These are phyloP conservation scores for Leptographium flavum DNA, from an alignment of 2,329 filamentous ascomycete genomes.

Conservation along the genomic window DNA sequence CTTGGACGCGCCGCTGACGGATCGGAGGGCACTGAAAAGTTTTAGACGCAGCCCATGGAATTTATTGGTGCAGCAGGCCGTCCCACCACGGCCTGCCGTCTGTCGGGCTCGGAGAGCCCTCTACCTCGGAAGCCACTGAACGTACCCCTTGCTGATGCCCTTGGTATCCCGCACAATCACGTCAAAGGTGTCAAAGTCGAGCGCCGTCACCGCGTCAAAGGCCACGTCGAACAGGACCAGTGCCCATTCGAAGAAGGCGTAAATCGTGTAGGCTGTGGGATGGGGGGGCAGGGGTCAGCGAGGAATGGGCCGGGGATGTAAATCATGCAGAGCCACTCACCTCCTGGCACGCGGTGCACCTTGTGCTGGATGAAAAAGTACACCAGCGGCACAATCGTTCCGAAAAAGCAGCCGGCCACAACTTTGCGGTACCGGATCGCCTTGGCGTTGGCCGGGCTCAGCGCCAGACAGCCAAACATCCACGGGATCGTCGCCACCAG, in stretches of 20 bases:
- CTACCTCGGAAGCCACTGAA: constrained; percentile 88
- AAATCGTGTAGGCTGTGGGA: constrained; percentile 78
- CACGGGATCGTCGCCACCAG: constrained; percentile 87
- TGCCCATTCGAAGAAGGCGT: constrained; percentile 96
- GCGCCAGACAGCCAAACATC: constrained; percentile 77
- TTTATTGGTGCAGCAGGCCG: not conserved
- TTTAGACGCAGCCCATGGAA: constrained; percentile 23
- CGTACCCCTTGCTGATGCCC: constrained; percentile 94
- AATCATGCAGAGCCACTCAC: too few relatives aligned
- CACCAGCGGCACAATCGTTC: constrained; percentile 73
- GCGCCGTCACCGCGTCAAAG: constrained; percentile 86
- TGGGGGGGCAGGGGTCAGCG: too few relatives aligned
- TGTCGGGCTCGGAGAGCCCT: not conserved
- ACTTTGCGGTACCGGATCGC: constrained; percentile 84
- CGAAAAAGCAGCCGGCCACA: constrained; percentile 73
- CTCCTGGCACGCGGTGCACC: constrained; percentile 83
- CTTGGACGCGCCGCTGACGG: constrained; percentile 28
- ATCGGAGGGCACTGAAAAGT: constrained; percentile 29
- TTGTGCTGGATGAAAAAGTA: constrained; percentile 99
- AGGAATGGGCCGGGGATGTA: not conserved
- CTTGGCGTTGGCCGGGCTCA: constrained; percentile 71
- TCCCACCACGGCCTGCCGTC: too few relatives aligned
- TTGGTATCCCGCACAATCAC: constrained; percentile 78
- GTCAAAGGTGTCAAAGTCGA: constrained; percentile 85
- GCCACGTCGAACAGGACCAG: constrained; percentile 89